Conservation (phyloP, 1,284 basidiomycete genomes). For the Phenoliferia sp. region DNA sequence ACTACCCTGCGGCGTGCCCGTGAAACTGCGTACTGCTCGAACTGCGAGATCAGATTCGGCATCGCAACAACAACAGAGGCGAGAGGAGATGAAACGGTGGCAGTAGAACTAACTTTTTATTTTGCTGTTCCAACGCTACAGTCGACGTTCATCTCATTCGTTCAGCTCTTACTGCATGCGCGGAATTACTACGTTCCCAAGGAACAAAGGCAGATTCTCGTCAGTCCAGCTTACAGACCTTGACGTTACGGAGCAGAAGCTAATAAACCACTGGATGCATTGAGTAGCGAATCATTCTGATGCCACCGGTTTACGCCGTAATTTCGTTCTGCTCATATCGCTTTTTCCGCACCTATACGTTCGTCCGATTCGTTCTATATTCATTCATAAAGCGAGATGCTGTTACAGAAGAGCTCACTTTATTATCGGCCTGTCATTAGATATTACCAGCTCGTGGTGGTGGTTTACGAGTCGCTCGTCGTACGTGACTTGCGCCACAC, state of each 20-base stretch:
- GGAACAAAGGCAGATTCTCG: constrained; percentile 41
- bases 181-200: constrained; percentile 39
- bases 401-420: too few relatives aligned
- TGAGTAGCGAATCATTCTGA: constrained; percentile 40
- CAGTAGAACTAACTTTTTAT: neutral
- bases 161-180: constrained; percentile 39
- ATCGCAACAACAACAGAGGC: neutral
- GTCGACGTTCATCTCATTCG: constrained; percentile 39
- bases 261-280: neutral
- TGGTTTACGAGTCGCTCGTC: constrained; percentile 23
- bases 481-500: constrained; percentile 1
- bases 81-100: neutral
- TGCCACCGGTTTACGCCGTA: constrained; percentile 60
- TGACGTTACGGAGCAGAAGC: neutral
- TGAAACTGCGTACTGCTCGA: too few relatives aligned
- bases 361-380: neutral
- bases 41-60: neutral
- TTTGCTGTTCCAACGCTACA: constrained; percentile 6
- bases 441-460: constrained; percentile 63
- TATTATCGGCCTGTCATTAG: constrained; percentile 45
- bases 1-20: too few relatives aligned
- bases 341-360: constrained; percentile 41
- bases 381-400: too few relatives aligned
- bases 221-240: neutral
- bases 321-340: constrained; percentile 84